Conservation (phyloP, 1,284 basidiomycete species). For the Meira miltonrushii region DNA sequence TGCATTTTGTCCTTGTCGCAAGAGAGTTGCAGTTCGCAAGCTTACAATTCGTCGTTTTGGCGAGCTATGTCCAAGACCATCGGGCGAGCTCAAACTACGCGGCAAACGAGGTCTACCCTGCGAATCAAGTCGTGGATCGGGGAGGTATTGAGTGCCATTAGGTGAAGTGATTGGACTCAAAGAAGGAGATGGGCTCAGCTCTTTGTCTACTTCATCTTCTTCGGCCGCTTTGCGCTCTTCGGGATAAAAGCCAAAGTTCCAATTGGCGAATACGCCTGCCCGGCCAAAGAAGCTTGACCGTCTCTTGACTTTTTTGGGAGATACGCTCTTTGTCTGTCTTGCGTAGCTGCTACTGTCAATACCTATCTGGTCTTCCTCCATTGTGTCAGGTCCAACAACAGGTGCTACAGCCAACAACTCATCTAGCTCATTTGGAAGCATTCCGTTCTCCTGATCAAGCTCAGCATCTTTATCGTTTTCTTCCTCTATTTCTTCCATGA, state of each 20-base stretch:
- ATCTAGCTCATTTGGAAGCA: background rate
- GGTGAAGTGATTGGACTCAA: background rate
- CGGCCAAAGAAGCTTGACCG: slow-evolving; percentile 33
- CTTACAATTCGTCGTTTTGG: slow-evolving; percentile 6
- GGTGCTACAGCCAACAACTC: background rate
- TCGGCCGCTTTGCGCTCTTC: slow-evolving; percentile 19
- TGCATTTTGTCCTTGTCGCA: background rate
- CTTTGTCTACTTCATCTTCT: background rate
- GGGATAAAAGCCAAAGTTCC: slow-evolving; percentile 31
- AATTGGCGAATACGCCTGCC: slow-evolving; percentile 24
- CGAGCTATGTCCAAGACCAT: background rate
- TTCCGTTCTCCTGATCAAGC: background rate
- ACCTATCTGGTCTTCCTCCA: no score
- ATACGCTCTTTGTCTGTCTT: slow-evolving; percentile 11
- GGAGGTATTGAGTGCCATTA: background rate
- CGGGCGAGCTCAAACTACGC: slow-evolving; percentile 8
- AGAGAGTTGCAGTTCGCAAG: slow-evolving; percentile 5
- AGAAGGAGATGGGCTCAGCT: background rate
- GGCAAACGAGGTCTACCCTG: slow-evolving; percentile 6
- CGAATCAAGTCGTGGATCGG: slow-evolving; percentile 1
- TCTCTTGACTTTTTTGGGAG: slow-evolving; percentile 27
- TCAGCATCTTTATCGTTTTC: background rate
- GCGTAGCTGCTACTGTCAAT: no score
- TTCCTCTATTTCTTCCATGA: slow-evolving; percentile 3
- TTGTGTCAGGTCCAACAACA: background rate